Conservation (phyloP, 495 filamentous ascomycete species). For the Xylaria grammica region DNA sequence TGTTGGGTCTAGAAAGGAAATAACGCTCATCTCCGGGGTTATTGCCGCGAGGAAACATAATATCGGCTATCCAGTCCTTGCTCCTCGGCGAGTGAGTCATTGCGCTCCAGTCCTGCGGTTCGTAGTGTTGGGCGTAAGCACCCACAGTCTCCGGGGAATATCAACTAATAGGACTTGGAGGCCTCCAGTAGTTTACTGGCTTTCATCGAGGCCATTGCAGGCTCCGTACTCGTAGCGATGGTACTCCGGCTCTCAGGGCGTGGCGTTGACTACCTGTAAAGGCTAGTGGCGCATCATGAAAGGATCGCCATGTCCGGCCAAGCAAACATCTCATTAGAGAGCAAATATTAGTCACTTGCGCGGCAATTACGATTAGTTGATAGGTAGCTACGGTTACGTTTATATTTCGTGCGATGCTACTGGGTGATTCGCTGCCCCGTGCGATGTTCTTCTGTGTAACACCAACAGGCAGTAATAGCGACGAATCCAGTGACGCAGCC, state of each 20-base stretch:
- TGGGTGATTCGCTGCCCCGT: background rate
- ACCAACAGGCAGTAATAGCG: background rate
- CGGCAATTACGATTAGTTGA: background rate
- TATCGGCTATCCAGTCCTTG: background rate
- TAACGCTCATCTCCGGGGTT: background rate
- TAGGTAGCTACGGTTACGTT: too few relatives aligned
- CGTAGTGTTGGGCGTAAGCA: background rate
- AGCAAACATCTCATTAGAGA: background rate
- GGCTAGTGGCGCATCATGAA: background rate
- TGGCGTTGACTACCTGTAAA: background rate
- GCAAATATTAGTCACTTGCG: background rate
- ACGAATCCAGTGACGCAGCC: background rate
- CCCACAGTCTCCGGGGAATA: background rate
- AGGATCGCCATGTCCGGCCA: background rate
- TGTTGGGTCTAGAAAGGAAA: background rate
- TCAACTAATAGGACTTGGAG: background rate
- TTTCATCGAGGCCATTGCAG: background rate
- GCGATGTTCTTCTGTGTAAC: background rate
- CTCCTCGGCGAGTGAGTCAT: slow-evolving; percentile 1
- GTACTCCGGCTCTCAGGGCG: background rate
- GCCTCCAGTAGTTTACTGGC: background rate
- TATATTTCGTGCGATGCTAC: background rate
- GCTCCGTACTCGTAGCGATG: background rate
- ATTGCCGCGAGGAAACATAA: background rate
- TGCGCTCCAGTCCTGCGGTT: background rate